phyloP scores from a whole-genome alignment of 2,329 filamentous ascomycete species.

The Alternaria sp. region DNA sequence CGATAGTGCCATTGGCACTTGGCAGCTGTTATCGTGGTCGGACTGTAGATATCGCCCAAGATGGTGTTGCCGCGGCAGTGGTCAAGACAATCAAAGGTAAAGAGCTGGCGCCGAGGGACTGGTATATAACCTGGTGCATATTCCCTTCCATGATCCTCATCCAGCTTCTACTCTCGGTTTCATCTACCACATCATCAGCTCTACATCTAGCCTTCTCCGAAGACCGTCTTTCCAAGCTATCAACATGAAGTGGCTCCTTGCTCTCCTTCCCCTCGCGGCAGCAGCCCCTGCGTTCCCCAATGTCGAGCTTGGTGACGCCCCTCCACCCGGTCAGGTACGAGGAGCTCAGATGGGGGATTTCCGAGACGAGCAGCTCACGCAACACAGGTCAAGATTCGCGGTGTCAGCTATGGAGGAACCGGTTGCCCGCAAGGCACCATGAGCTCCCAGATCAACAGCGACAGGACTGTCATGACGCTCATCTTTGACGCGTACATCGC shows the following conservation, averaged over 20 bases:
- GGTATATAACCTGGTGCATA: conserved; percentile 42
- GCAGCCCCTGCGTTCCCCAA: conserved; percentile 32
- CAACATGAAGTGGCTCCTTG: conserved; percentile 49
- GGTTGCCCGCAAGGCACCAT: conserved; percentile 56
- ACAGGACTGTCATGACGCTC: conserved; percentile 57
- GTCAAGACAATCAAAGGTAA: conserved; percentile 8
- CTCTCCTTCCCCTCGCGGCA: conserved; percentile 43
- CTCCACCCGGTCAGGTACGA: conserved; percentile 38
- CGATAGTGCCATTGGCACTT: conserved; percentile 42
- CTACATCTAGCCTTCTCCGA: conserved; percentile 18
- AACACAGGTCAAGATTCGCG: conserved; percentile 50
- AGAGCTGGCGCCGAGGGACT: conserved; percentile 23
- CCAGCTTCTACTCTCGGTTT: conserved; percentile 33
- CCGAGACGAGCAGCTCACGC: conserved; percentile 17
- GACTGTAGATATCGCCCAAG: conserved; percentile 21
- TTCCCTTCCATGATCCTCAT: conserved; percentile 40
- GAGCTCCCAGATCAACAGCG: conserved; percentile 51
- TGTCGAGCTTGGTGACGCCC: conserved; percentile 33
- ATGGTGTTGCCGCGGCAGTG: conserved; percentile 20
- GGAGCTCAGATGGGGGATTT: neutral
- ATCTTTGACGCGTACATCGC: conserved; percentile 61
- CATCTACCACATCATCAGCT: conserved; percentile 26
- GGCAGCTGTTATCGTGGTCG: conserved; percentile 34
- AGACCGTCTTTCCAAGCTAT: conserved; percentile 20
- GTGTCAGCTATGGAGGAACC: conserved; percentile 56